phyloP scores from a whole-genome alignment of 1,284 basidiomycete species.

The Apiotrichum veenhuisii region DNA sequence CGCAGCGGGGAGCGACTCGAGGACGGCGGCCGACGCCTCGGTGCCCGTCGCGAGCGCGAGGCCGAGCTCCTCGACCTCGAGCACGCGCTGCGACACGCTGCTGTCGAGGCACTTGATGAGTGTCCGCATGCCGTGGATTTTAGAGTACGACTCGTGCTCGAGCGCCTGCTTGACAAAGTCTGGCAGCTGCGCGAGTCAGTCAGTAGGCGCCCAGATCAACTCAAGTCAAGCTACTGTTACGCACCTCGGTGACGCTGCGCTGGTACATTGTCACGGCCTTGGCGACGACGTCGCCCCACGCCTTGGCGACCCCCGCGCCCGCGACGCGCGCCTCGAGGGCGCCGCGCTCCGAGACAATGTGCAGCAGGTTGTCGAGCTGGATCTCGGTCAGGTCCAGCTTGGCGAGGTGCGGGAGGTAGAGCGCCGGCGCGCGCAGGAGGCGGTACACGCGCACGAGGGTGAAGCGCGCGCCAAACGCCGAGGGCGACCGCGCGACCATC shows the following conservation, averaged over 20 bases:
- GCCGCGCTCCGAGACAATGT: conserved; percentile 32
- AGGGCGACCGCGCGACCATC: conserved; percentile 27
- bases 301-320: conserved; percentile 3
- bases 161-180: conserved; percentile 40
- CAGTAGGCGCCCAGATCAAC: not conserved
- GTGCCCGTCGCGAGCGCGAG: conserved; percentile 11
- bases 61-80: conserved; percentile 26
- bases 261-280: conserved; percentile 33
- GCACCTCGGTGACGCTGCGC: conserved; percentile 27
- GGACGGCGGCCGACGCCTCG: not conserved
- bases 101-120: conserved; percentile 20
- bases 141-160: conserved; percentile 35
- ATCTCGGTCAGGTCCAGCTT: conserved; percentile 32
- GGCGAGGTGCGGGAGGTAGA: conserved; percentile 19
- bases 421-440: conserved; percentile 27
- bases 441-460: conserved; percentile 35
- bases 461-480: conserved; percentile 25
- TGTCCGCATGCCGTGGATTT: conserved; percentile 28
- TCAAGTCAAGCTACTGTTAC: not conserved
- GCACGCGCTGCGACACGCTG: conserved; percentile 21
- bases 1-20: conserved; percentile 1
- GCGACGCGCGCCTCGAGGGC: conserved; percentile 23
- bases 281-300: conserved; percentile 20
- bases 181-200: conserved; percentile 23
- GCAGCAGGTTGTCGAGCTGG: conserved; percentile 38